Evolutionary conservation across 768 basidiomycete species (phyloP).

Genomic region (Pulveroboletus ravenelii): DNA sequence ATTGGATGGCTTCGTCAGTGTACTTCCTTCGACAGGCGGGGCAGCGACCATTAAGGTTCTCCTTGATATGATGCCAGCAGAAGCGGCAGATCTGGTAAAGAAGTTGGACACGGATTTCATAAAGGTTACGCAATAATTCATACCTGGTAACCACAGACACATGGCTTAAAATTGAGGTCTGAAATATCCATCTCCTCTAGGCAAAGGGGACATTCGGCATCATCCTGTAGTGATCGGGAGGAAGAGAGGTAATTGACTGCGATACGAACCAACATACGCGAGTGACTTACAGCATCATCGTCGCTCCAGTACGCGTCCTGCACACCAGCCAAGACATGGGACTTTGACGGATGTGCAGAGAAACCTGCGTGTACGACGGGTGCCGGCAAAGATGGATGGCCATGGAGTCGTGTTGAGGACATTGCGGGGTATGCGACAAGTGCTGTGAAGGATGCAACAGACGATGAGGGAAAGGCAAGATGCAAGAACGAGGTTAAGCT

Average conservation of each 20-base stretch:
- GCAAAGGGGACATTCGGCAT: constrained; percentile 96
- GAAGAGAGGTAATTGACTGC: constrained; percentile 12
- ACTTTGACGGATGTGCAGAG: constrained; percentile 74
- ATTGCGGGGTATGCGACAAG: constrained; percentile 26
- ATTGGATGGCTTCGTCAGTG: constrained; percentile 88
- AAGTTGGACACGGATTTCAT: constrained; percentile 14
- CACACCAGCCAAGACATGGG: constrained; percentile 80
- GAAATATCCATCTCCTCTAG: constrained; percentile 98
- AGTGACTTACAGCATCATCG: constrained; percentile 67
- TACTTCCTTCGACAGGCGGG: constrained; percentile 94
- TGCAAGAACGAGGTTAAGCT: constrained; percentile 15
- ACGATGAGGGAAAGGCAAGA: constrained; percentile 18
- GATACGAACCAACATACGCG: constrained; percentile 1
- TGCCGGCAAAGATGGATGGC: constrained; percentile 63
- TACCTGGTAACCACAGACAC: constrained; percentile 97
- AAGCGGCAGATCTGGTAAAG: constrained; percentile 89
- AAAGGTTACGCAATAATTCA: constrained; percentile 12
- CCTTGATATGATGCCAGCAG: constrained; percentile 98
- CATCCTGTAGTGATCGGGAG: constrained; percentile 60
- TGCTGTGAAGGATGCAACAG: constrained; percentile 7
- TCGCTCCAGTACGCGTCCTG: constrained; percentile 98
- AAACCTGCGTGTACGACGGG: constrained; percentile 69
- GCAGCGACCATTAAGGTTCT: constrained; percentile 92
- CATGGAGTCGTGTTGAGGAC: constrained; percentile 53
- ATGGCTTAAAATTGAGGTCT: constrained; percentile 98